A percentile compares a stretch with the other conserved stretches of the same genome.
phyloP scores from a whole-genome alignment of 257 asterid species.

The Nicotiana benthamiana region DNA sequence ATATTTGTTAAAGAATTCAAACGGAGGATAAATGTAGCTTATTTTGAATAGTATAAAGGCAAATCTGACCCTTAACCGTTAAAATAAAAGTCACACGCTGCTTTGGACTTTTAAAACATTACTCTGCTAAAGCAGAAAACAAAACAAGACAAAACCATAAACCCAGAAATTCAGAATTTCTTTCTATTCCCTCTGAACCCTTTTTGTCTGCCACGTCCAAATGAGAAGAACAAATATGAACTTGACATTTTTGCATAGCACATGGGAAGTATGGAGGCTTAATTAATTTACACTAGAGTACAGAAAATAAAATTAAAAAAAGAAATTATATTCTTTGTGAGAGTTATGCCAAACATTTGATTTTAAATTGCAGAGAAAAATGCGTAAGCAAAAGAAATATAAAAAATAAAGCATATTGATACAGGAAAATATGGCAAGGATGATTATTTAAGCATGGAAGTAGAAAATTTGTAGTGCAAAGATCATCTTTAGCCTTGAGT shows the following conservation, averaged over 20 bases:
- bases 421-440: too few species aligned
- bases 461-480: too few species aligned
- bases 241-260: not conserved
- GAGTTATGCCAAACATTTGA: slow-evolving; percentile 19
- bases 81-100: not conserved
- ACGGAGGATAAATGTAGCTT: too few species aligned
- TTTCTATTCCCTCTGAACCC: not conserved
- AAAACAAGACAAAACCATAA: not conserved
- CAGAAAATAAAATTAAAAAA: not conserved
- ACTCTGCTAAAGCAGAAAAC: not conserved
- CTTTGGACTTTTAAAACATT: not conserved
- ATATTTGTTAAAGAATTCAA: too few species aligned
- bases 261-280: slow-evolving; percentile 11
- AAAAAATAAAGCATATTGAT: too few species aligned
- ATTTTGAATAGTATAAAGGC: too few species aligned
- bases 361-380: slow-evolving; percentile 11
- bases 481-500: too few species aligned
- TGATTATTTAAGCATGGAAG: too few species aligned
- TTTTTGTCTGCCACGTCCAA: slow-evolving; percentile 29
- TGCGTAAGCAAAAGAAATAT: too few species aligned
- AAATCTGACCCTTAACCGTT: too few species aligned
- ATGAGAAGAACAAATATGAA: slow-evolving; percentile 8
- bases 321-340: not conserved
- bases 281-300: not conserved
- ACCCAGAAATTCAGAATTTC: not conserved